These are phyloP conservation scores for Acephala macrosclerotiorum DNA, from an alignment of 2,329 filamentous ascomycete species.

Conservation along the genomic window DNA sequence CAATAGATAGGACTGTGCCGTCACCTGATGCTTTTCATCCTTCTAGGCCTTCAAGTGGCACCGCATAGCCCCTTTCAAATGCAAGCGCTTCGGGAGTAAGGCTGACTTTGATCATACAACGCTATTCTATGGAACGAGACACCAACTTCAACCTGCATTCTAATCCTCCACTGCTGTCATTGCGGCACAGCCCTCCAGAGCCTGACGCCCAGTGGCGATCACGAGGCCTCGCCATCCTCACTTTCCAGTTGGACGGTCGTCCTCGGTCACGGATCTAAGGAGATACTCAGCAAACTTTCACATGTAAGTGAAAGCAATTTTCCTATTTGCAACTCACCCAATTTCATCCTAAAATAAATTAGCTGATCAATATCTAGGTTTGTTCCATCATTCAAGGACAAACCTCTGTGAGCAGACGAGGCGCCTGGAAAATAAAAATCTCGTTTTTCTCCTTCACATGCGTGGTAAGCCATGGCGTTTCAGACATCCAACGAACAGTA, in stretches of 20 bases:
- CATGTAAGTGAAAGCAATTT: background rate
- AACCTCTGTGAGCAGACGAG: constrained; percentile 20
- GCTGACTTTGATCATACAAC: background rate
- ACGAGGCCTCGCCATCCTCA: background rate
- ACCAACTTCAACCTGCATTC: background rate
- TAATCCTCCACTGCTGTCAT: background rate
- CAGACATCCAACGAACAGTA: background rate
- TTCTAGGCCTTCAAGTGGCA: background rate
- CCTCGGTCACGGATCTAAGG: constrained; percentile 14
- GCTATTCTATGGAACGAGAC: constrained; percentile 6
- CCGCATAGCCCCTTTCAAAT: background rate
- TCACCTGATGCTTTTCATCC: background rate
- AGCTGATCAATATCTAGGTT: background rate
- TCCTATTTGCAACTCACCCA: background rate
- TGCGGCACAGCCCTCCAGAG: constrained; percentile 5
- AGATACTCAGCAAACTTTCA: background rate
- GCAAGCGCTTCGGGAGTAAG: constrained; percentile 1
- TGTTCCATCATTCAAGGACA: background rate
- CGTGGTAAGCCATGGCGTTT: constrained; percentile 2
- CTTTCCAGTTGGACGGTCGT: background rate
- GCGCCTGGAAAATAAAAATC: constrained; percentile 15
- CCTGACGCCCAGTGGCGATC: background rate
- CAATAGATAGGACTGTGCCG: background rate
- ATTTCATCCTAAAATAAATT: constrained; percentile 15
- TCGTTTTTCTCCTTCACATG: constrained; percentile 16